phyloP scores from a whole-genome alignment of 805 yeast genomes.

The Schwanniomyces occidentalis region DNA sequence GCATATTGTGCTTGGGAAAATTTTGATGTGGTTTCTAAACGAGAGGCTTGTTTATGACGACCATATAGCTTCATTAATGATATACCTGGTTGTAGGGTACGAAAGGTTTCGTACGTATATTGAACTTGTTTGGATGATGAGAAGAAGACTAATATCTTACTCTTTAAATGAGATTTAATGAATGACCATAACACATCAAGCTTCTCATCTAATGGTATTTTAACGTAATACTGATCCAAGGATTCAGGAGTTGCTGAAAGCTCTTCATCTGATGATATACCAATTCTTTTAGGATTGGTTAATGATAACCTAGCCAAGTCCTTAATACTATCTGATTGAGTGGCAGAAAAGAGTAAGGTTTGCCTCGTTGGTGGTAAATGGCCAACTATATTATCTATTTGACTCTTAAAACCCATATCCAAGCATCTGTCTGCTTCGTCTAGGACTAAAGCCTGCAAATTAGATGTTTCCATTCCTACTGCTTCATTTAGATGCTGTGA shows the following conservation, averaged over 20 bases:
- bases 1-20: slow-evolving; percentile 77
- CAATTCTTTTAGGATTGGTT: slow-evolving; percentile 54
- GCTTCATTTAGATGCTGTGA: slow-evolving; percentile 91
- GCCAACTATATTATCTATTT: slow-evolving; percentile 75
- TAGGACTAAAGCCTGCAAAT: slow-evolving; percentile 73
- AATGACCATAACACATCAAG: slow-evolving; percentile 85
- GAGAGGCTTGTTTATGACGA: slow-evolving; percentile 84
- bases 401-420: slow-evolving; percentile 89
- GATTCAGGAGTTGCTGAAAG: slow-evolving; percentile 77
- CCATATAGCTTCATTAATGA: slow-evolving; percentile 85
- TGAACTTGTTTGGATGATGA: slow-evolving; percentile 91
- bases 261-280: slow-evolving; percentile 42
- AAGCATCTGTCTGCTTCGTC: slow-evolving; percentile 93
- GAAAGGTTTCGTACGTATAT: slow-evolving; percentile 80
- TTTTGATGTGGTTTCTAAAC: slow-evolving; percentile 78
- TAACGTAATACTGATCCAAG: slow-evolving; percentile 79
- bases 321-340: slow-evolving; percentile 78
- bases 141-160: slow-evolving; percentile 78
- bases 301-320: slow-evolving; percentile 82
- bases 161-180: slow-evolving; percentile 76
- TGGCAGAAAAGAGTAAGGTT: slow-evolving; percentile 83
- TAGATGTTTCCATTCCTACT: slow-evolving; percentile 71
- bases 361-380: slow-evolving; percentile 82
- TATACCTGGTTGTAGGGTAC: slow-evolving; percentile 90
- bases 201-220: slow-evolving; percentile 74